These are phyloP conservation scores for Cantharellus cinnabarinus DNA, from an alignment of 768 basidiomycete species.

Conservation along the genomic window DNA sequence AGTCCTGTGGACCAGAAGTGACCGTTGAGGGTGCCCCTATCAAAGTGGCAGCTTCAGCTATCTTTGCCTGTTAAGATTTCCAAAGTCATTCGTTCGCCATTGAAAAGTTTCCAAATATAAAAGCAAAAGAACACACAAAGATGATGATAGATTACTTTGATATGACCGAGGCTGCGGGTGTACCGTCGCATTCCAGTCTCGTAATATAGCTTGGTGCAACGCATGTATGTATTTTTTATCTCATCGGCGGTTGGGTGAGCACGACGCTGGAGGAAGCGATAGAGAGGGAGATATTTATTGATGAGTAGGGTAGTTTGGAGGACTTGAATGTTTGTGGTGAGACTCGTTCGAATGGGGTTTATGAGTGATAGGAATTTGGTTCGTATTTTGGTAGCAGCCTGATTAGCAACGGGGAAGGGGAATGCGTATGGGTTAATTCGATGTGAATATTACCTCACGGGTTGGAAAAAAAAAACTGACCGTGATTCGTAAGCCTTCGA, in stretches of 20 bases:
- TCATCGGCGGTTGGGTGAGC: conserved; percentile 67
- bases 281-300: conserved; percentile 56
- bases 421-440: neutral
- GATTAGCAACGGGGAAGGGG: neutral
- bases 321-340: conserved; percentile 84
- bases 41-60: conserved; percentile 45
- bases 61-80: conserved; percentile 29
- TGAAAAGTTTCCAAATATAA: neutral
- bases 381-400: conserved; percentile 76
- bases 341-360: conserved; percentile 59
- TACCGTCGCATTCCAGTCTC: conserved; percentile 92
- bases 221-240: conserved; percentile 69
- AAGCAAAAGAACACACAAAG: neutral
- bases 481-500: conserved; percentile 74
- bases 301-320: conserved; percentile 73
- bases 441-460: neutral
- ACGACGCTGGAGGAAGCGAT: conserved; percentile 67
- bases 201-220: conserved; percentile 72
- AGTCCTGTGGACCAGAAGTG: conserved; percentile 12
- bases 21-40: conserved; percentile 32
- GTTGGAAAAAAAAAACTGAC: conserved; percentile 21
- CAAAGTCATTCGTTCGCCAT: neutral
- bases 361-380: conserved; percentile 68
- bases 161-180: conserved; percentile 52
- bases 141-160: conserved; percentile 34